Evolutionary conservation across 805 yeast species (phyloP), one percentile per base, ranked within the genome.

Genomic region (Yarrowia deformans): DNA sequence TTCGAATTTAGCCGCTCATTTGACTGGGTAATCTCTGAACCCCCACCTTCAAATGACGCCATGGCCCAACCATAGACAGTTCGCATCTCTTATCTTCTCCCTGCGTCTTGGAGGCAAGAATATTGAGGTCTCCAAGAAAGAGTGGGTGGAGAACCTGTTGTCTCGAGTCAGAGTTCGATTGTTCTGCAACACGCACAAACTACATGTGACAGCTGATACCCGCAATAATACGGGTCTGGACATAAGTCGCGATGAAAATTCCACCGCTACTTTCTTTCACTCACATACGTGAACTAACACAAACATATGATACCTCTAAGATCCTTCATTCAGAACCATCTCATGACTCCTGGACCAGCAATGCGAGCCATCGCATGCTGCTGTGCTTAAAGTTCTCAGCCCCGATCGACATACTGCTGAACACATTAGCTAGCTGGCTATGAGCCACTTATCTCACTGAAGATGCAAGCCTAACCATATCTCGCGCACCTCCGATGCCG

Each of bases 331-430:
- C 8, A 34, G 37, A 1, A 3, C 10, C 37, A 7, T 8, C 19
- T 6, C 2, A 1, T 5, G 8, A 4, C 23, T 18, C 12, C 12
- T 43, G 29, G 29, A 23, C 29, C 34, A 46, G 32, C 50, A 23
- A 23, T 8, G 8, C 3, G 14, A 9, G 39, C 55, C 39, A 52
- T 40, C 35, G 52, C 52, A 48, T 35, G 12, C 18, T 6, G 29
- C 42, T 42, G 23, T 12, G 14, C 45, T 19, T 54, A 54, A 54
- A 54, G 60, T 54, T 54, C 45, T 39, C 60, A 54, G 60, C 60
- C 60, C 13, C 60, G 61, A 55, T 55, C 61, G 61, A 55, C 61
- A 39, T 45, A 16, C n/a, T 55, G 61, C 37, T 54, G 61, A 55
- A 23, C 61, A 50, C 14, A 9, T 12, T 13, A 16, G n/a, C 35